These are phyloP conservation scores for Blastocystis sp. DNA, from an alignment of 352 stramenopile genomes.

Conservation along the genomic window DNA sequence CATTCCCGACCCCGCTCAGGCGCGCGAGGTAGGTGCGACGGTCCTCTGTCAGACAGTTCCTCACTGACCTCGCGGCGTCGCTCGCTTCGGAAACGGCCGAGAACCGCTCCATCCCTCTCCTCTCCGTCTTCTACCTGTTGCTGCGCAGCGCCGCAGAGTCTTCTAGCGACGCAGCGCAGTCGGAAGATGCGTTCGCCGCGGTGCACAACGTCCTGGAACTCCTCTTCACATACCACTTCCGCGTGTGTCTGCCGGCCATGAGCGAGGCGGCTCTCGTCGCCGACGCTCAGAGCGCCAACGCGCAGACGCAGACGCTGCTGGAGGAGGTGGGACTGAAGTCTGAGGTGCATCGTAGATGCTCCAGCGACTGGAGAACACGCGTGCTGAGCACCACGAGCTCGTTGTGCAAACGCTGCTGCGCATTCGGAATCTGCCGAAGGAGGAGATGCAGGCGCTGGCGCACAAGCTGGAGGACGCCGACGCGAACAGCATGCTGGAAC, in stretches of 20 bases:
- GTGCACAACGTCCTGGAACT: neutral
- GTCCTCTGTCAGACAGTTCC: neutral
- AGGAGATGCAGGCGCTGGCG: neutral
- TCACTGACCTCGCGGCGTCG: neutral
- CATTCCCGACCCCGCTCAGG: slow-evolving; percentile 66
- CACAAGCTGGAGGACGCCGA: neutral
- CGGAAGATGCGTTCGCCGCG: neutral
- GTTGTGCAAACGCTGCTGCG: neutral
- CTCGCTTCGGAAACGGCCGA: neutral
- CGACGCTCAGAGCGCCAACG: neutral
- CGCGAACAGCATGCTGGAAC: neutral
- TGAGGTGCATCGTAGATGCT: neutral
- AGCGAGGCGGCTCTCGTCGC: neutral
- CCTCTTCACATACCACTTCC: neutral
- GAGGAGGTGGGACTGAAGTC: neutral
- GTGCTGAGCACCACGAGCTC: neutral
- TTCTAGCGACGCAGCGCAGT: no score
- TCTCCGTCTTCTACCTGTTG: neutral
- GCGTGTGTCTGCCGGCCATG: neutral
- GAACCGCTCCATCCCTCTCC: neutral
- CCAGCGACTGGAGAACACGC: neutral
- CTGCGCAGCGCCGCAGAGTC: neutral
- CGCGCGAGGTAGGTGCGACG: slow-evolving; percentile 67
- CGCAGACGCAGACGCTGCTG: neutral
- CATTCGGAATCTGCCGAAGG: neutral